Evolutionary conservation across 306 rosid genomes (phyloP), one percentile per base, ranked within the genome.

Genomic region (Corylus americana): DNA sequence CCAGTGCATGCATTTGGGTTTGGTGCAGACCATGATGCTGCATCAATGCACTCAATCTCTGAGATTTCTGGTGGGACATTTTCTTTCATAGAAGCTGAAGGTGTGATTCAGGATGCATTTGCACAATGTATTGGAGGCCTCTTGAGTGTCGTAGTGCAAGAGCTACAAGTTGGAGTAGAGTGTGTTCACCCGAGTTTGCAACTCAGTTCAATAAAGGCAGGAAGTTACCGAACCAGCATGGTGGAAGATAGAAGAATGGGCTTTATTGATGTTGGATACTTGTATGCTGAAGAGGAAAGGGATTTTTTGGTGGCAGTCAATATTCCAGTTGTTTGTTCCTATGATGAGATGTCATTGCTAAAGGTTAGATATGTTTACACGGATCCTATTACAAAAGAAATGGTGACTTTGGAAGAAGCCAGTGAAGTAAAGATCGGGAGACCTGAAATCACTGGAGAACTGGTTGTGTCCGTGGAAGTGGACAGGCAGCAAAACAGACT

Each of bases 101-200:
- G 71, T 78, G 95, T 92, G 76, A 91, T 95, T 77, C 99, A 95
- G 86, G 98, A 95, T 81, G 99, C 98, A 71, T 95, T 95, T 78
- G 99, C 99, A 37, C 99, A 93, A 83, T 95, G 99, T 85, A 90
- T 95, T 75, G 99, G 99, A 22, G 99, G 99, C 50, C 90, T 95
- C 31, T 81, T 95, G 81, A 95, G 99, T 50, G 99, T 95, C 80
- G 96, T 95, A 63, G 93, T 91, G 83, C 99, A 93, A 82, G 94
- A 93, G 78, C 83, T 95, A 27, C 86, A 77, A 67, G 85, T 95
- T 12, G 83, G 85, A 78, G 81, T 93, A 44, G 83, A 58, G 62
- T 95, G 96, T 74, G 85, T 78, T 81, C 89, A 91, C 81, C 87
- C 92, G 1, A 27, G 63, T 75, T 83, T 91, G 79, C 85, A 76